Conservation (phyloP, 495 filamentous ascomycete genomes). For the Thozetella sp. region DNA sequence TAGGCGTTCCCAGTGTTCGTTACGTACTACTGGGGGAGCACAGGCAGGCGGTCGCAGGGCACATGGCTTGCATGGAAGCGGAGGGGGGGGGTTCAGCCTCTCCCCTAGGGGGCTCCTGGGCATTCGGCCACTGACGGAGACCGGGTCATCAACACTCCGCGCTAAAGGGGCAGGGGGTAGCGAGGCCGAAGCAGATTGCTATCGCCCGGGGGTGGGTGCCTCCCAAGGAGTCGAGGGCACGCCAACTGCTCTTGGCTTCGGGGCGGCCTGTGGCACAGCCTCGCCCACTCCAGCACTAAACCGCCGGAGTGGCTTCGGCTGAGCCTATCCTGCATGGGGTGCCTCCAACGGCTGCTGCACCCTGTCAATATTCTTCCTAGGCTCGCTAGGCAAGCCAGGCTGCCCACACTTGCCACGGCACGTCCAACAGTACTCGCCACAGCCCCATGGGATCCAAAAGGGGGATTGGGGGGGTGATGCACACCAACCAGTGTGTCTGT, state of each 20-base stretch:
- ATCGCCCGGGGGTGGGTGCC: too few species aligned
- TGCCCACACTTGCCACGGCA: too few species aligned
- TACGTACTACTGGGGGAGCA: background rate
- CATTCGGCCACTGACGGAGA: background rate
- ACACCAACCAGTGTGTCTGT: background rate
- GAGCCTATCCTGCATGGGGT: background rate
- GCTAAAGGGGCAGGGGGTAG: too few species aligned
- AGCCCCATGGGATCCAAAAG: too few species aligned
- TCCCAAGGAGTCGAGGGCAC: too few species aligned
- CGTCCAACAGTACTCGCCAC: background rate
- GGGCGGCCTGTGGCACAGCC: background rate
- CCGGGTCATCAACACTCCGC: slow-evolving; percentile 1
- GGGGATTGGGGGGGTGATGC: too few species aligned
- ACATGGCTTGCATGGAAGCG: background rate
- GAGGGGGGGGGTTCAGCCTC: background rate
- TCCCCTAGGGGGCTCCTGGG: too few species aligned
- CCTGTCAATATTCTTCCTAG: background rate
- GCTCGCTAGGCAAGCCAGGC: too few species aligned
- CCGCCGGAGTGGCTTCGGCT: background rate
- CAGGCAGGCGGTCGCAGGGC: background rate
- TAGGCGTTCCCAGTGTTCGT: background rate
- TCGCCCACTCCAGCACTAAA: background rate
- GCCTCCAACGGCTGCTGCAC: background rate
- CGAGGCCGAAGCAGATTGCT: too few species aligned
- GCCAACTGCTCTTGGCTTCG: too few species aligned